Evolutionary conservation across 805 yeast species (phyloP).

Genomic region (Millerago galiae): DNA sequence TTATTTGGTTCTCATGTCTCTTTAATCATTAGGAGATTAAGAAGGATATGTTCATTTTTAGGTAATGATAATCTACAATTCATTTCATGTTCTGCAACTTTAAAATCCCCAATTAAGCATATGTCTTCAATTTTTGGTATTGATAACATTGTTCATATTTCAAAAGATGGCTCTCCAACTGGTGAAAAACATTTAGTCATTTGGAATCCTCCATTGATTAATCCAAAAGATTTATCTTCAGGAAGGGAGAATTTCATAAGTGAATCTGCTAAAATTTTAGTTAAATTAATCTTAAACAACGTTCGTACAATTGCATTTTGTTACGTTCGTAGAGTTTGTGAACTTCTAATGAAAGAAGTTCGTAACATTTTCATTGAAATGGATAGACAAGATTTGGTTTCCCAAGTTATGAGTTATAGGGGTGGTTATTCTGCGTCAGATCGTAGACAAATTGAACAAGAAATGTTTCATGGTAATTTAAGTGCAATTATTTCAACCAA

Average conservation of each 20-base stretch:
- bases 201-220: constrained; percentile 79
- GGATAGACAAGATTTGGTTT: constrained; percentile 37
- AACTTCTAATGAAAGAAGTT: constrained; percentile 78
- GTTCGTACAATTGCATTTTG: constrained; percentile 88
- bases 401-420: constrained; percentile 85
- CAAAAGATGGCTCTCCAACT: constrained; percentile 83
- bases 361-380: constrained; percentile 43
- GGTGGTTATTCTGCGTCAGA: constrained; percentile 91
- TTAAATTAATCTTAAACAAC: constrained; percentile 54
- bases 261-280: constrained; percentile 71
- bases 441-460: constrained; percentile 78
- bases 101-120: constrained; percentile 65
- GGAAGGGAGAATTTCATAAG: constrained; percentile 66
- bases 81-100: constrained; percentile 92
- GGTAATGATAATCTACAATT: constrained; percentile 55
- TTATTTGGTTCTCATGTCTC: constrained; percentile 92
- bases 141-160: constrained; percentile 48
- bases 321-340: constrained; percentile 80
- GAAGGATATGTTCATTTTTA: constrained; percentile 51
- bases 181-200: constrained; percentile 70
- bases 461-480: constrained; percentile 83
- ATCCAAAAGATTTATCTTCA: constrained; percentile 46
- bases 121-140: constrained; percentile 73
- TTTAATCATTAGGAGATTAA: constrained; percentile 70
- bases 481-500: constrained; percentile 90